Percentiles rank a stretch among this genome's conserved stretches.
Conservation (phyloP, 768 basidiomycete genomes). For the Pleurotus ostreatus region DNA sequence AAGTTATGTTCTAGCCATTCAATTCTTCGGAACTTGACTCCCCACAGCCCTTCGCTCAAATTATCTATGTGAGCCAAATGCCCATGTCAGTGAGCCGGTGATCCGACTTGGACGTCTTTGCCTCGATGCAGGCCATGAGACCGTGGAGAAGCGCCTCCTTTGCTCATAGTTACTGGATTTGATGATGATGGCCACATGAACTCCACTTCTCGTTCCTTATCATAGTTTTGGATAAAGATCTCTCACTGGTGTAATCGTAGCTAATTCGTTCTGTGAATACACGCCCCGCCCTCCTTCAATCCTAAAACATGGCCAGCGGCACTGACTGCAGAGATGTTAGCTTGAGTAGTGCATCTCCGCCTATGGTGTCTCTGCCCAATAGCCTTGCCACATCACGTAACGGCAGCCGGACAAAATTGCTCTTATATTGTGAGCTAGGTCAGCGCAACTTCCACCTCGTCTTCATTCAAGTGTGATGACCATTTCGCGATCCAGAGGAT, state of each 20-base stretch:
- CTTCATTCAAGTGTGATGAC: no score
- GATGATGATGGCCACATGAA: conserved; percentile 5
- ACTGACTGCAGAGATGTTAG: no score
- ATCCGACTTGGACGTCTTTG: neutral
- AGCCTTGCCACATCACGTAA: neutral
- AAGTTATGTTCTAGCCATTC: neutral
- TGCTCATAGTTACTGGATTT: neutral
- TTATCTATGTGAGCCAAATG: no score
- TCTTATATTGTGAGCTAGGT: conserved; percentile 4
- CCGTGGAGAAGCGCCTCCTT: conserved; percentile 1
- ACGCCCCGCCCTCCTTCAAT: no score
- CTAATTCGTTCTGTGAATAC: no score
- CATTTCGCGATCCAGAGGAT: neutral
- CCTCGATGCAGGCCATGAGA: conserved; percentile 1
- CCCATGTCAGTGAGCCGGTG: neutral
- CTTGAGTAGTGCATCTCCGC: neutral
- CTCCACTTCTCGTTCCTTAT: neutral
- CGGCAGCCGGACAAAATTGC: neutral
- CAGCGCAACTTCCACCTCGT: neutral
- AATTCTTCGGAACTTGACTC: neutral
- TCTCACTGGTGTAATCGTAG: neutral
- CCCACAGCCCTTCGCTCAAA: no score
- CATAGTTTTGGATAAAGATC: neutral
- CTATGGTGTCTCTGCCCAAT: neutral
- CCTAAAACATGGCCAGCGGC: no score